Evolutionary conservation across 176 grass and related monocot species (phyloP).

Genomic region (Cenchrus americanus): DNA sequence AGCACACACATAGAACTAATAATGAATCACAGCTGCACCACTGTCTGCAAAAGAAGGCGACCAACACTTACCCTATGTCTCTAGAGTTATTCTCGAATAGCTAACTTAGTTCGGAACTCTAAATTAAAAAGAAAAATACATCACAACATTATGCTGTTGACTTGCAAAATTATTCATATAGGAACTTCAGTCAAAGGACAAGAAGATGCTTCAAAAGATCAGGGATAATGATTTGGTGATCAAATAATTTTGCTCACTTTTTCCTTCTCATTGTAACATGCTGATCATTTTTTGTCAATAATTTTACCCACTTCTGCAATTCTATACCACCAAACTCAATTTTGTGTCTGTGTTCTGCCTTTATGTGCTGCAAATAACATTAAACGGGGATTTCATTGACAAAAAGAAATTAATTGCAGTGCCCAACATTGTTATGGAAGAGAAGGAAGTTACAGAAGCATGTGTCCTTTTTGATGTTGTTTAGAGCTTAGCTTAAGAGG

Average conservation of each 20-base stretch:
- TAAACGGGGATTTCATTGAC: not conserved
- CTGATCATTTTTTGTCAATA: not conserved
- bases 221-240: not conserved
- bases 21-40: no score
- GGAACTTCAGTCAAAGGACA: not conserved
- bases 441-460: not conserved
- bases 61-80: not conserved
- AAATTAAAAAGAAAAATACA: not conserved
- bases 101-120: not conserved
- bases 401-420: not conserved
- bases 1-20: no score
- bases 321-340: not conserved
- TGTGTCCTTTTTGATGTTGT: not conserved
- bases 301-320: not conserved
- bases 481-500: not conserved
- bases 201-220: conserved; percentile 3
- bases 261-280: not conserved
- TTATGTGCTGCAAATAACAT: not conserved
- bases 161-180: not conserved
- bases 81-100: not conserved
- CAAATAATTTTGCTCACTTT: not conserved
- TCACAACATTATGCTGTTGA: not conserved
- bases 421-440: not conserved
- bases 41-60: no score
- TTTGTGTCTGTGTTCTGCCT: not conserved